Conservation (phyloP, 2,329 filamentous ascomycete species). For the Hysterium pulicare region DNA sequence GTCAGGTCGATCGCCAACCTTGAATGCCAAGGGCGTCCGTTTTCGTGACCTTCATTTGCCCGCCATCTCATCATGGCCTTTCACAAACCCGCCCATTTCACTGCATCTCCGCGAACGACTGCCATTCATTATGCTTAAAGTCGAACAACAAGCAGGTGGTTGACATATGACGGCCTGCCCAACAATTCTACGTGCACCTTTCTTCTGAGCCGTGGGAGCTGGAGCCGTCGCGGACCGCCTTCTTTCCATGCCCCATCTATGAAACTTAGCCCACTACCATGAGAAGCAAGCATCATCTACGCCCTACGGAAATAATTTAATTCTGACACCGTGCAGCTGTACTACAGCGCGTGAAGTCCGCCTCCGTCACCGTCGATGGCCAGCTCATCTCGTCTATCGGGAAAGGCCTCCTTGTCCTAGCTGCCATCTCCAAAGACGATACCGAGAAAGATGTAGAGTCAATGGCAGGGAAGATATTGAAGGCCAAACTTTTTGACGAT, state of each 20-base stretch:
- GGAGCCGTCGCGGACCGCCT: background rate
- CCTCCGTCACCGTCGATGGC: slow-evolving; percentile 91
- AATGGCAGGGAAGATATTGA: slow-evolving; percentile 81
- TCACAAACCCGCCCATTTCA: too few species aligned
- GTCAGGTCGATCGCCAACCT: too few species aligned
- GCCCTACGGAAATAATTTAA: slow-evolving; percentile 3
- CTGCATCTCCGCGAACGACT: too few species aligned
- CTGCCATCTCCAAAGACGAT: slow-evolving; percentile 85
- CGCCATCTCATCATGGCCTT: too few species aligned
- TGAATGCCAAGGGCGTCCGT: too few species aligned
- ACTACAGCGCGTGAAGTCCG: slow-evolving; percentile 88
- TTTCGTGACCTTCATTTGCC: too few species aligned
- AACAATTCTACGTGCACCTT: too few species aligned
- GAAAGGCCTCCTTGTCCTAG: slow-evolving; percentile 84
- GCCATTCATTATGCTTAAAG: background rate
- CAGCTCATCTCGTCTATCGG: slow-evolving; percentile 87
- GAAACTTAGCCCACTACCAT: too few species aligned
- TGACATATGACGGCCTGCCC: too few species aligned
- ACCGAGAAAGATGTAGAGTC: slow-evolving; percentile 82
- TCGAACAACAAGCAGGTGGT: background rate
- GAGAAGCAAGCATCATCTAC: slow-evolving; percentile 18
- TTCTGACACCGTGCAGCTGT: slow-evolving; percentile 60
- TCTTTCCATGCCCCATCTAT: background rate
- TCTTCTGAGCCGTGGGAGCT: too few species aligned
- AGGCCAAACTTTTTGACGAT: slow-evolving; percentile 89